phyloP scores from a whole-genome alignment of 495 filamentous ascomycete species.

The Trichoderma gamsii region DNA sequence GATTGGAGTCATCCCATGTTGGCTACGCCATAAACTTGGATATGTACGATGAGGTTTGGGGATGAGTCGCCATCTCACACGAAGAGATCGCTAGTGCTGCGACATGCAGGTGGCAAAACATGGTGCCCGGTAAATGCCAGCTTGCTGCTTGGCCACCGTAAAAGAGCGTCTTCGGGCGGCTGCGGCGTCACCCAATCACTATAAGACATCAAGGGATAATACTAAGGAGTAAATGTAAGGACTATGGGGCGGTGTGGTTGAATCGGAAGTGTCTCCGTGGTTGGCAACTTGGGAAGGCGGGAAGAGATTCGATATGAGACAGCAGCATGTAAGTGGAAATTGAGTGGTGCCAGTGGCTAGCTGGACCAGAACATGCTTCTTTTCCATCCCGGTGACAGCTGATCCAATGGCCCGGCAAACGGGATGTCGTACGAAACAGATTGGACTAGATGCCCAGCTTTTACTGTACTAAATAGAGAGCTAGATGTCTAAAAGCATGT shows the following conservation, averaged over 20 bases:
- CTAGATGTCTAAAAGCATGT: not conserved
- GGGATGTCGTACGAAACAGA: not conserved
- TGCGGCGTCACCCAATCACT: not conserved
- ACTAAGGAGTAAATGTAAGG: not conserved
- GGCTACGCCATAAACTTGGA: not conserved
- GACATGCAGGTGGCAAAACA: not conserved
- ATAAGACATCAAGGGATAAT: conserved; percentile 4
- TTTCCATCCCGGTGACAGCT: not conserved
- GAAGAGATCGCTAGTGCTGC: not conserved
- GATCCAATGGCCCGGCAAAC: conserved; percentile 1
- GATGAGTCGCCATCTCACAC: not conserved
- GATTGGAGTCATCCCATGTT: not conserved
- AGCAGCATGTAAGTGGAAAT: conserved; percentile 1
- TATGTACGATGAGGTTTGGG: not conserved
- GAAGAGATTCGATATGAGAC: not conserved
- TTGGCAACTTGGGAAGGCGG: not conserved
- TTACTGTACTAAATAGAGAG: not conserved
- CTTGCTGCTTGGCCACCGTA: not conserved
- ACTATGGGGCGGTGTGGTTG: not conserved
- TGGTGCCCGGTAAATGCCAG: not conserved
- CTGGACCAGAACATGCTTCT: conserved; percentile 1
- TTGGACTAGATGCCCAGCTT: not conserved
- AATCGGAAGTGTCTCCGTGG: not conserved
- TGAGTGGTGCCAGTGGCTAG: not conserved
- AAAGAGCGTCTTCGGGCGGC: not conserved